These are phyloP conservation scores for Cercospora janseana DNA, from an alignment of 2,329 filamentous ascomycete genomes.

Conservation along the genomic window DNA sequence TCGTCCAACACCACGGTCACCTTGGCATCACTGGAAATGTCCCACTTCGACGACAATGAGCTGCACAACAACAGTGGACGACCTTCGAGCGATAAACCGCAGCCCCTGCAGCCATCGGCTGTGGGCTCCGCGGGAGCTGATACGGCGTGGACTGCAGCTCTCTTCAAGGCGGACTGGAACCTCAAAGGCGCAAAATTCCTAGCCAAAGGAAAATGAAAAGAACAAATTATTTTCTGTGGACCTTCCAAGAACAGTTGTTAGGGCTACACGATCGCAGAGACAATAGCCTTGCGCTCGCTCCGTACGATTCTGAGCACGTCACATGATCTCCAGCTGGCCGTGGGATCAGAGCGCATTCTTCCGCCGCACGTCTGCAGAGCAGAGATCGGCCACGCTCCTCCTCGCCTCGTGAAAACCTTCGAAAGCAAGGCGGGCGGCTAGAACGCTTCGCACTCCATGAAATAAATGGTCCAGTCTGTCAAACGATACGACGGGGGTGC, in stretches of 20 bases:
- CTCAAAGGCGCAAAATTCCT: neutral
- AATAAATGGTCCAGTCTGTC: too few species aligned
- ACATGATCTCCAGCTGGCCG: too few species aligned
- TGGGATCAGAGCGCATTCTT: too few species aligned
- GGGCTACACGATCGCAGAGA: too few species aligned
- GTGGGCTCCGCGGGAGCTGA: neutral
- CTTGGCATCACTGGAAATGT: neutral
- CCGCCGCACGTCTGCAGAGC: too few species aligned
- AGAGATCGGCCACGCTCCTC: too few species aligned
- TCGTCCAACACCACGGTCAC: neutral
- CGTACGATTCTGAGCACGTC: too few species aligned
- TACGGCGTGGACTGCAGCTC: slow-evolving; percentile 2
- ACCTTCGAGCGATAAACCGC: neutral
- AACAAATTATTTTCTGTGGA: neutral
- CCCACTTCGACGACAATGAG: neutral
- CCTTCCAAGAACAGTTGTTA: too few species aligned
- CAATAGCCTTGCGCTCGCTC: too few species aligned
- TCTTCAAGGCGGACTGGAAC: slow-evolving; percentile 1
- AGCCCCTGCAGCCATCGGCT: neutral
- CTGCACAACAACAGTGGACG: neutral
- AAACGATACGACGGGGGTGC: too few species aligned
- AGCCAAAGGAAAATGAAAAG: neutral
- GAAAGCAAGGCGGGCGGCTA: too few species aligned
- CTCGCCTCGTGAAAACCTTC: neutral
- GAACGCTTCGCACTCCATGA: too few species aligned